A percentile compares a stretch with the other conserved stretches of the same genome.
These are phyloP conservation scores for Tricholoma hemisulphureum DNA, from an alignment of 768 basidiomycete species.

Conservation along the genomic window DNA sequence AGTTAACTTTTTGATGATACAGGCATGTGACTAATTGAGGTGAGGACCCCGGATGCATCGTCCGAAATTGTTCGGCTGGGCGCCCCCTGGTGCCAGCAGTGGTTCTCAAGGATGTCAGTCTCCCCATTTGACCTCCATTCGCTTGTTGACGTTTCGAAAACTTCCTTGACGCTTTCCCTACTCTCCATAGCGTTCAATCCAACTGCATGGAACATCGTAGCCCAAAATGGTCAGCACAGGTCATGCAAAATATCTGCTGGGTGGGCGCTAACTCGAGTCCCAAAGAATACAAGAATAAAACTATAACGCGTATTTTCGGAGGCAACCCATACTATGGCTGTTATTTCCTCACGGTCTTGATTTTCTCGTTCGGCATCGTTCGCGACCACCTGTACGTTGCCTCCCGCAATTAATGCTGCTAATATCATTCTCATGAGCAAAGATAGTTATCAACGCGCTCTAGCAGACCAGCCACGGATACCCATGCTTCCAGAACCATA, in stretches of 20 bases:
- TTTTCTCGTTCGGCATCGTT: constrained; percentile 82
- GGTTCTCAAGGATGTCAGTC: constrained; percentile 15
- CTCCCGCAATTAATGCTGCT: background rate
- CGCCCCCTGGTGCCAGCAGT: too few species aligned
- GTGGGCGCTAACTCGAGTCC: background rate
- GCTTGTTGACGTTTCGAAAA: constrained; percentile 61
- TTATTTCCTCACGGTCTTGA: constrained; percentile 82
- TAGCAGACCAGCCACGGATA: constrained; percentile 70
- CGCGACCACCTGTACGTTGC: constrained; percentile 78
- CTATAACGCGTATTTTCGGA: constrained; percentile 80
- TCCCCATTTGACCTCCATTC: constrained; percentile 10
- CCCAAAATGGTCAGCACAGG: constrained; percentile 72
- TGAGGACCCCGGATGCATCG: too few species aligned
- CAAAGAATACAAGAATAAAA: constrained; percentile 73
- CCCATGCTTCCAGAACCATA: constrained; percentile 66
- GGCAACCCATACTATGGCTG: constrained; percentile 74
- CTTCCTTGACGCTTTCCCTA: constrained; percentile 65
- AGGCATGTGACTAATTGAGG: too few species aligned
- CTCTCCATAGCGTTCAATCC: constrained; percentile 85
- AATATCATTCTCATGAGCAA: background rate
- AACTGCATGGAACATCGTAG: constrained; percentile 93
- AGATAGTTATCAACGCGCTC: constrained; percentile 71
- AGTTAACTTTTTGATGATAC: too few species aligned
- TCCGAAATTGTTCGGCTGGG: too few species aligned
- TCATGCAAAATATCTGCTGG: background rate